These are phyloP conservation scores for Suillus lakei DNA, from an alignment of 768 basidiomycete genomes.

Conservation along the genomic window DNA sequence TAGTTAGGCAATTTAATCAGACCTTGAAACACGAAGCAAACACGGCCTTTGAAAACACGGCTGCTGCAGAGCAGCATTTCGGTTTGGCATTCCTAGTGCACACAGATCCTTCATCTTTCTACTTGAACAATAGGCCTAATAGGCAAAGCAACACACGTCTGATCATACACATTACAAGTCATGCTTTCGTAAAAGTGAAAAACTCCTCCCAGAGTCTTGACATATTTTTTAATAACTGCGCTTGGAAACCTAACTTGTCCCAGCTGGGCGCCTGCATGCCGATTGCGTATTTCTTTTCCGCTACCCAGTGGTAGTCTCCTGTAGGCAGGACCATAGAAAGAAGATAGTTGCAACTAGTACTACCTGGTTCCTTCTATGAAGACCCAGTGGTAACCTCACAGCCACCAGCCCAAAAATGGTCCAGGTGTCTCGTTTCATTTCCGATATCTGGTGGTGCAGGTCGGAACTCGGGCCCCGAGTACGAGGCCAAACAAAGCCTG, in stretches of 20 bases:
- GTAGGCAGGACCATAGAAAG: background rate
- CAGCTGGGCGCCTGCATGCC: background rate
- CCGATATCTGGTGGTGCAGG: background rate
- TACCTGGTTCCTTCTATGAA: background rate
- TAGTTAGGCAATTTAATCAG: constrained; percentile 3
- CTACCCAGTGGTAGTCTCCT: constrained; percentile 9
- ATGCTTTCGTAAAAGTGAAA: background rate
- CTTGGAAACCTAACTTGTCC: background rate
- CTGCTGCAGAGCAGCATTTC: no score
- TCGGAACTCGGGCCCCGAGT: background rate
- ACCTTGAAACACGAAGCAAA: background rate
- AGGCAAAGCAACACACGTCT: background rate
- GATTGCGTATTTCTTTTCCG: background rate
- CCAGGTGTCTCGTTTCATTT: background rate
- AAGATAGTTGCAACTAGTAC: background rate
- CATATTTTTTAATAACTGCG: background rate
- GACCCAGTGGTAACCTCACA: background rate
- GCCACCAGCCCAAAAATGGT: background rate
- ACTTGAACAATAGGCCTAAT: background rate
- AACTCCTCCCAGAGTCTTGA: background rate
- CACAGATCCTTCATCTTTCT: background rate
- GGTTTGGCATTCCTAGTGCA: background rate
- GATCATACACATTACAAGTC: background rate
- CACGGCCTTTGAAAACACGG: no score
- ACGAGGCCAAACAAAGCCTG: background rate